These are phyloP conservation scores for Warburgia ugandensis DNA, from an alignment of 164 flowering plant species.

Conservation along the genomic window DNA sequence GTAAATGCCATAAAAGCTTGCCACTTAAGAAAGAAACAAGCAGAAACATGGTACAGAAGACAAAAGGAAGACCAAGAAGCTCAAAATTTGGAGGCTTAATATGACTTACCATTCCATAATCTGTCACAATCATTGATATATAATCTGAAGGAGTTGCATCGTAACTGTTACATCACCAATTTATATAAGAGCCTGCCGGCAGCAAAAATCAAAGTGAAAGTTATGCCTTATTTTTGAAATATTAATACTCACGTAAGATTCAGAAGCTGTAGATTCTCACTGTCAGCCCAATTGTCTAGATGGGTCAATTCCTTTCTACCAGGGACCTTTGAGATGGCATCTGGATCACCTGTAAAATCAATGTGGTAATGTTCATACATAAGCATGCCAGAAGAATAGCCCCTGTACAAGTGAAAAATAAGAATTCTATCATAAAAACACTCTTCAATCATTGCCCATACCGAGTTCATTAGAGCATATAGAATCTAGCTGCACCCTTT, in stretches of 20 bases:
- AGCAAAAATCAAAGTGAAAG: not conserved
- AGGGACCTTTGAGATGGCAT: conserved; percentile 59
- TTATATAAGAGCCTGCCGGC: not conserved
- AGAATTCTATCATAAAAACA: not conserved
- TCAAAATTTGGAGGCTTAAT: not conserved
- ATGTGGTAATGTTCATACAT: no score
- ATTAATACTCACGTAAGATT: conserved; percentile 57
- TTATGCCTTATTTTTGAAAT: not conserved
- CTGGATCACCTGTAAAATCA: conserved; percentile 77
- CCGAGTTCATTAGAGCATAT: conserved; percentile 93
- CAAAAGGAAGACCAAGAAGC: not conserved
- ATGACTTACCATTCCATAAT: conserved; percentile 89
- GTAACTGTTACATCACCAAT: conserved; percentile 44
- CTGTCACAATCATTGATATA: conserved; percentile 83
- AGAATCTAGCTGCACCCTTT: conserved; percentile 94
- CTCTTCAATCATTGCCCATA: conserved; percentile 18
- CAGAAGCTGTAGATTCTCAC: conserved; percentile 61
- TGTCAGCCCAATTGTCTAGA: conserved; percentile 43
- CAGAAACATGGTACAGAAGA: not conserved
- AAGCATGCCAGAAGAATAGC: not conserved
- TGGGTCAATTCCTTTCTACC: conserved; percentile 54
- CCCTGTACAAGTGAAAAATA: not conserved
- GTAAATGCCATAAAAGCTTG: not conserved
- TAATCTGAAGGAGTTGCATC: conserved; percentile 94
- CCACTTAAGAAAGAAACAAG: not conserved